Evolutionary conservation across 73 alveolate species (phyloP).

Genomic region (Symbiodinium natans): DNA sequence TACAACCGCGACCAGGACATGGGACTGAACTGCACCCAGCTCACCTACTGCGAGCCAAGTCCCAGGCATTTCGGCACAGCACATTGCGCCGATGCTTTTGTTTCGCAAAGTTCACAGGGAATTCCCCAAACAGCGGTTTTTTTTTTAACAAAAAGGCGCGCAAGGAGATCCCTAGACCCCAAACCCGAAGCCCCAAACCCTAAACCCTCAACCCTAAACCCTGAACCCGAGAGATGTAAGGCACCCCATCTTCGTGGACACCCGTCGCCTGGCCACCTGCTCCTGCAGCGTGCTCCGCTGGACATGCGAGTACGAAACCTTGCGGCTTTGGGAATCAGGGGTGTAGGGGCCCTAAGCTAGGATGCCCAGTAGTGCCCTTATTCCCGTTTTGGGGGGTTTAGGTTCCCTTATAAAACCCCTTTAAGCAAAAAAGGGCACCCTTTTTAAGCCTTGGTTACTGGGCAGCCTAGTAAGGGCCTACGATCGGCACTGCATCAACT

Average conservation of each 20-base stretch:
- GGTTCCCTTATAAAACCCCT: background rate
- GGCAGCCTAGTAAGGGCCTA: too few species aligned
- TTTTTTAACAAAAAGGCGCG: too few species aligned
- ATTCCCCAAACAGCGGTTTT: too few species aligned
- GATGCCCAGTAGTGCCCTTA: too few species aligned
- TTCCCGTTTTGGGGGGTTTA: background rate
- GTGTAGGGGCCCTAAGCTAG: background rate
- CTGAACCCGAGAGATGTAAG: background rate
- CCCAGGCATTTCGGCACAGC: background rate
- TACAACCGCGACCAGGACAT: conserved; percentile 34
- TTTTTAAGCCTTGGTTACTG: background rate
- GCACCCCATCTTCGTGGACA: conserved; percentile 33
- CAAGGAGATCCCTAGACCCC: too few species aligned
- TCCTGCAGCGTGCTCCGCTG: conserved; percentile 44
- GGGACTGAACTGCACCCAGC: conserved; percentile 60
- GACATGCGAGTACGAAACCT: background rate
- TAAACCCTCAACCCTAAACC: too few species aligned
- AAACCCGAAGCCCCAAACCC: too few species aligned
- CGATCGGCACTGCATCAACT: too few species aligned
- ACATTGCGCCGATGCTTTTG: background rate
- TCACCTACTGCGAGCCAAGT: background rate
- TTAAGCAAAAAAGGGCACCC: background rate
- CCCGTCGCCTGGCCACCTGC: conserved; percentile 47
- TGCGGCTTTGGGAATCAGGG: background rate
- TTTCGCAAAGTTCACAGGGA: too few species aligned